Evolutionary conservation across 2,329 filamentous ascomycete genomes (phyloP).

Genomic region (Colletotrichum musae): DNA sequence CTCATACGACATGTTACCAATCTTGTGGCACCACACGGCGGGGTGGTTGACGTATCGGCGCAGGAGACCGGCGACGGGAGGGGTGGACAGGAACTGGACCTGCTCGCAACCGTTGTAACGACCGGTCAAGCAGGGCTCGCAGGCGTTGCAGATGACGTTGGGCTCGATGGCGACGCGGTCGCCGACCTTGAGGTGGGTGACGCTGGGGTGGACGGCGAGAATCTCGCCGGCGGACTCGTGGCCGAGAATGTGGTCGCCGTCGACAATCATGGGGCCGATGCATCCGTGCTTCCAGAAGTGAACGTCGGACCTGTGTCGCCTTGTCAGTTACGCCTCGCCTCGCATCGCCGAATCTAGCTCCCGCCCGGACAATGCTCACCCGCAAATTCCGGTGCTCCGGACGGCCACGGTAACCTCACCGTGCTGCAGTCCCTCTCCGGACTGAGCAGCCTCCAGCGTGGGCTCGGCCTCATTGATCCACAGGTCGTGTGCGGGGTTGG

Average conservation of each 20-base stretch:
- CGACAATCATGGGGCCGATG: slow-evolving; percentile 96
- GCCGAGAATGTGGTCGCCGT: slow-evolving; percentile 89
- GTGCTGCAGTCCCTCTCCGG: slow-evolving; percentile 76
- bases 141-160: slow-evolving; percentile 91
- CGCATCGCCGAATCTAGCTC: not conserved
- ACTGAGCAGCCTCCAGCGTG: slow-evolving; percentile 79
- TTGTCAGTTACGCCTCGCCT: slow-evolving; percentile 36
- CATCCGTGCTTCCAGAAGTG: slow-evolving; percentile 98
- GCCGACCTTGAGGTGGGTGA: slow-evolving; percentile 83
- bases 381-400: slow-evolving; percentile 96
- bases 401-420: slow-evolving; percentile 92
- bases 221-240: slow-evolving; percentile 93
- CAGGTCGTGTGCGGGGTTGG: slow-evolving; percentile 91
- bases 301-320: slow-evolving; percentile 80
- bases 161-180: slow-evolving; percentile 96
- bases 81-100: slow-evolving; percentile 90
- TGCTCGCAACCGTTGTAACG: slow-evolving; percentile 95
- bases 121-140: slow-evolving; percentile 91
- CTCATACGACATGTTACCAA: slow-evolving; percentile 92
- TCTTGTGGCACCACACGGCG: slow-evolving; percentile 96
- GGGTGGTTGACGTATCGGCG: slow-evolving; percentile 96
- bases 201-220: slow-evolving; percentile 85
- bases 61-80: slow-evolving; percentile 88
- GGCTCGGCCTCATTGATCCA: slow-evolving; percentile 89
- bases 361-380: slow-evolving; percentile 66